phyloP scores from a whole-genome alignment of 805 yeast species.

The Nakazawaea peltata region DNA sequence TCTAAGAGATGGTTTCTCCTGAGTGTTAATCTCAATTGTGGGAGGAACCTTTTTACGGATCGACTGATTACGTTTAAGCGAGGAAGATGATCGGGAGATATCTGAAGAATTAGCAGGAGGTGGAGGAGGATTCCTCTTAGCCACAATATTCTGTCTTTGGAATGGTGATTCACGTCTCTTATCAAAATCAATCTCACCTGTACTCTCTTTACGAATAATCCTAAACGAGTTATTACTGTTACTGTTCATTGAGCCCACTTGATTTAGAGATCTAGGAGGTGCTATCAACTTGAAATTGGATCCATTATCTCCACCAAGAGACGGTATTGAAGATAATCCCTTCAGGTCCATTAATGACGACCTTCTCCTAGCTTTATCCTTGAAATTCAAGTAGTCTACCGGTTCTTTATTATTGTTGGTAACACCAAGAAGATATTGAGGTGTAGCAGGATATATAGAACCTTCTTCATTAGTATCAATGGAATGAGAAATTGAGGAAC shows the following conservation, averaged over 20 bases:
- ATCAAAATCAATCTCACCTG: constrained; percentile 71
- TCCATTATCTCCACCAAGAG: too few species aligned
- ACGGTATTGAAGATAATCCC: too few species aligned
- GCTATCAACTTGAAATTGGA: too few species aligned
- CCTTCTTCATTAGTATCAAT: constrained; percentile 37
- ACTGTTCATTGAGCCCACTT: neutral
- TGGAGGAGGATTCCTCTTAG: constrained; percentile 65
- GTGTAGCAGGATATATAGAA: constrained; percentile 51
- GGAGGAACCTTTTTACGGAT: neutral
- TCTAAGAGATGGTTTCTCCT: neutral
- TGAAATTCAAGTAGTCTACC: constrained; percentile 50
- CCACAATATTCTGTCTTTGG: constrained; percentile 48
- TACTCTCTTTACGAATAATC: constrained; percentile 55
- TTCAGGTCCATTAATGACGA: constrained; percentile 19
- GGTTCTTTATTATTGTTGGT: constrained; percentile 21
- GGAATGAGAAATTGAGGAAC: constrained; percentile 49
- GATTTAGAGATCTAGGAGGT: too few species aligned
- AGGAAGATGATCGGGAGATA: constrained; percentile 3
- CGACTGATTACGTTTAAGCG: neutral
- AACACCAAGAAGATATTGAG: constrained; percentile 52
- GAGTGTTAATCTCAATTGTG: neutral
- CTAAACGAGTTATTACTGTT: constrained; percentile 52
- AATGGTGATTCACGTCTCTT: constrained; percentile 72
- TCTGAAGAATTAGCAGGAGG: constrained; percentile 36
- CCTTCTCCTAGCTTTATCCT: constrained; percentile 25